Conservation (phyloP, 768 basidiomycete genomes). For the Leccinum sublutescens region DNA sequence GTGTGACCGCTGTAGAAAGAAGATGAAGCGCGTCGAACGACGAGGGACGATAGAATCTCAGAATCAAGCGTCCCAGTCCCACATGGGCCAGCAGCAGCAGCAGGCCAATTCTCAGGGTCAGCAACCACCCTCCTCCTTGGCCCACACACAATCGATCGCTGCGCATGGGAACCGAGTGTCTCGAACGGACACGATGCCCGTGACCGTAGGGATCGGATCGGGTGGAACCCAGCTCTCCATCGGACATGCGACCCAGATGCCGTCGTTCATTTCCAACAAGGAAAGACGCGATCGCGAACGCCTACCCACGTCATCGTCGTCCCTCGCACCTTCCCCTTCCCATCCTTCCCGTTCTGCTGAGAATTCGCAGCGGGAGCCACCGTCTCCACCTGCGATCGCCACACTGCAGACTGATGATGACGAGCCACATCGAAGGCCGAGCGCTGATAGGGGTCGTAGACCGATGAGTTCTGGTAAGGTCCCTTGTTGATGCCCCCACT, state of each 20-base stretch:
- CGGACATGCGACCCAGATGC: conserved; percentile 22
- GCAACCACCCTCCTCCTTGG: background rate
- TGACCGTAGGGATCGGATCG: conserved; percentile 25
- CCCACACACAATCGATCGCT: conserved; percentile 23
- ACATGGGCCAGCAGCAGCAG: conserved; percentile 13
- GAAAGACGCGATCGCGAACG: conserved; percentile 29
- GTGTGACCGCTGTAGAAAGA: conserved; percentile 83
- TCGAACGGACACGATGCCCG: conserved; percentile 35
- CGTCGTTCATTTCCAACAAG: conserved; percentile 24
- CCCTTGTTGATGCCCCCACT: background rate
- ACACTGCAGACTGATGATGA: conserved; percentile 30
- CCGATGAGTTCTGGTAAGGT: conserved; percentile 30
- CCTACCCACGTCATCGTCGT: conserved; percentile 21
- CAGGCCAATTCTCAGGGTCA: conserved; percentile 2
- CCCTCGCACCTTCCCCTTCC: conserved; percentile 19
- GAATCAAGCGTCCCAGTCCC: conserved; percentile 22
- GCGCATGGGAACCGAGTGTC: conserved; percentile 22
- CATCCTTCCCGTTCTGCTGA: conserved; percentile 13
- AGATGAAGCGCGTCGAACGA: conserved; percentile 82
- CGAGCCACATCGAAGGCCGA: conserved; percentile 19
- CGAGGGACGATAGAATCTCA: conserved; percentile 59
- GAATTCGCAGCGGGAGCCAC: conserved; percentile 27
- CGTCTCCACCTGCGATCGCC: conserved; percentile 33
- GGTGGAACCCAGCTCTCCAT: conserved; percentile 24
- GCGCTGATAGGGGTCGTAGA: conserved; percentile 27